A percentile compares a stretch with the other conserved stretches of the same genome.
These are phyloP conservation scores for Phlegmacium glaucopus DNA, from an alignment of 768 basidiomycete genomes.

Conservation along the genomic window DNA sequence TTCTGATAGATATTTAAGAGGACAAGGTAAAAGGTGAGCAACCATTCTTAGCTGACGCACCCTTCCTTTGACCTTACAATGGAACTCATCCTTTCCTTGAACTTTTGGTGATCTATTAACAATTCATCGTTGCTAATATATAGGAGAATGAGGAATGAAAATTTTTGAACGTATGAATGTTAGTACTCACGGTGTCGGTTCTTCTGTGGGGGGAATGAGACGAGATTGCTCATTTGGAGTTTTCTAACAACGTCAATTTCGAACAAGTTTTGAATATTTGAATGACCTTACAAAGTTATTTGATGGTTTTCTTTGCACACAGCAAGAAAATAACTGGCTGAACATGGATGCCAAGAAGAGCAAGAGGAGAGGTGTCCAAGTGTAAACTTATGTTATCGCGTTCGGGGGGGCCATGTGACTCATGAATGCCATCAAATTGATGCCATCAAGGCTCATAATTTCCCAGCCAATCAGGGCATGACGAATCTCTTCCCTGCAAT, in stretches of 20 bases:
- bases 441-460: too few relatives aligned
- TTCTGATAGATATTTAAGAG: slow-evolving; percentile 28
- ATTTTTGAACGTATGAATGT: too few relatives aligned
- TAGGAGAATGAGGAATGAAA: background rate
- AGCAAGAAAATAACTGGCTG: slow-evolving; percentile 16
- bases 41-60: slow-evolving; percentile 25
- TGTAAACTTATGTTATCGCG: background rate
- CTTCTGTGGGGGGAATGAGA: slow-evolving; percentile 23
- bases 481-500: background rate
- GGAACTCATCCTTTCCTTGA: slow-evolving; percentile 46
- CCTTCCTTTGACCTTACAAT: slow-evolving; percentile 60
- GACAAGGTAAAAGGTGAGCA: background rate
- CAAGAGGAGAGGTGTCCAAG: background rate
- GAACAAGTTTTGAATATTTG: background rate
- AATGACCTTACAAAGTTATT: slow-evolving; percentile 8
- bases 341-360: slow-evolving; percentile 6
- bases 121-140: slow-evolving; percentile 7
- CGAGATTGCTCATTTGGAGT: slow-evolving; percentile 20
- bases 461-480: background rate
- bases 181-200: slow-evolving; percentile 16
- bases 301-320: slow-evolving; percentile 15
- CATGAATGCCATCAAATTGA: background rate
- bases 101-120: slow-evolving; percentile 41
- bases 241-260: slow-evolving; percentile 5
- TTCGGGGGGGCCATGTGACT: background rate